Evolutionary conservation across 1,284 basidiomycete genomes (phyloP), one percentile per base, ranked within the genome.

Genomic region (Heterobasidion irregulare): DNA sequence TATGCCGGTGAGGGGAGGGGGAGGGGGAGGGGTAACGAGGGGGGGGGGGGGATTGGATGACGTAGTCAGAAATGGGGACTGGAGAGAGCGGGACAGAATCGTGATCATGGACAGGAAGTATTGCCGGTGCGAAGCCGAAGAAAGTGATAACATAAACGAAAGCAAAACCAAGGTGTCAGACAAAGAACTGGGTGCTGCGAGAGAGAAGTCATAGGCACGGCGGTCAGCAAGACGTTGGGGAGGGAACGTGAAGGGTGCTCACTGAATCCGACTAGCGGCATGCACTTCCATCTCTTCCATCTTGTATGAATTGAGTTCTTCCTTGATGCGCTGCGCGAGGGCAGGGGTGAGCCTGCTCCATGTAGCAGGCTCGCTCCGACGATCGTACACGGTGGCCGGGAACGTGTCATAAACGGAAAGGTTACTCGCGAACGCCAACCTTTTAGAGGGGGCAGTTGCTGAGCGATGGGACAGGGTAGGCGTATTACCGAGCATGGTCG

Each of bases 221-320:
- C 26, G 15, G 18, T 59, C 51, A 44, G 41, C 41, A 44, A 7
- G 16, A 44, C 13, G 12, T 7, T 16, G 41, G 16, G 41, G 13
- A 44, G 45, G 50, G 58, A 19, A 55, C 48, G 60, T 59, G 49
- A 32, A 74, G 48, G 32, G 8, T n/a, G 71, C 88, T 63, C 68
- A 92, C 89, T 95, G 86, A 65, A 89, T 82, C 69, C 91, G 83
- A 71, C 90, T 93, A 50, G 86, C 75, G 60, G 89, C 86, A 71
- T 97, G 94, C 58, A 98, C 92, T 66, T 94, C 92, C 94, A 98
- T 97, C 75, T 95, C 92, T 72, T 97, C 94, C 89, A 97, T 92
- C 79, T 97, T 97, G 75, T 90, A 97, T 58, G 92, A 93, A 72
- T 97, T 95, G 49, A 96, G 76, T 75, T 95, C 92, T 72, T 95